phyloP scores from a whole-genome alignment of 208 protist species.

The Strigomonas oncopelti region DNA sequence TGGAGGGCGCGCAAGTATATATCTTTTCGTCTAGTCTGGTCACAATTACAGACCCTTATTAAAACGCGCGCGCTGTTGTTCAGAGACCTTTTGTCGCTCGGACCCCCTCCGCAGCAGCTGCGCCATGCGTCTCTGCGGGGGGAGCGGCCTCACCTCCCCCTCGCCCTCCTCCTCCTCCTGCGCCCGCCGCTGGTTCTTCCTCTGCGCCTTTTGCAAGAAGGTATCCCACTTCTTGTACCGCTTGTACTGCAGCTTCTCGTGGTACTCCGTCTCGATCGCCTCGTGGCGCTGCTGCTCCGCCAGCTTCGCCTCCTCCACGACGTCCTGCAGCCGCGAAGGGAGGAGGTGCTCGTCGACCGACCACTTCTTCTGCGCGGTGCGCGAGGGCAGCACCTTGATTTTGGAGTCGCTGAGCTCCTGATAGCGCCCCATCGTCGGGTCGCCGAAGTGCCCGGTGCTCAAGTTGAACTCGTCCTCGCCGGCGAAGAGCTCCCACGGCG shows the following conservation, averaged over 20 bases:
- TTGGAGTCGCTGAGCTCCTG: constrained; percentile 83
- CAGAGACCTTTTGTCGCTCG: constrained; percentile 53
- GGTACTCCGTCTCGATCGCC: constrained; percentile 65
- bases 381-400: constrained; percentile 66
- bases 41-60: constrained; percentile 36
- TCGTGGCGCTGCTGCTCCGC: constrained; percentile 47
- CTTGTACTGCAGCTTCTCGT: constrained; percentile 47
- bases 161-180: constrained; percentile 16
- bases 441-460: constrained; percentile 73
- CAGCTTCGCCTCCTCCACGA: constrained; percentile 58
- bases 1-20: no score
- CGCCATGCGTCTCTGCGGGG: constrained; percentile 48
- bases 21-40: no score
- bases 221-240: constrained; percentile 80
- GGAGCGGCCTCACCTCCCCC: constrained; percentile 38
- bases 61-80: constrained; percentile 47
- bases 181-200: constrained; percentile 25
- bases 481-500: constrained; percentile 75
- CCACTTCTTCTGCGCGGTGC: constrained; percentile 59
- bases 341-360: constrained; percentile 66
- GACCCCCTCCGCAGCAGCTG: constrained; percentile 64
- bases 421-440: constrained; percentile 57
- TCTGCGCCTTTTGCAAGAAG: constrained; percentile 61
- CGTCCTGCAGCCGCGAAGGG: constrained; percentile 59
- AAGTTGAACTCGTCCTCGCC: constrained; percentile 85